Evolutionary conservation across 2,329 filamentous ascomycete species (phyloP), one percentile per base, ranked within the genome.

Genomic region (Diaporthe amygdali): DNA sequence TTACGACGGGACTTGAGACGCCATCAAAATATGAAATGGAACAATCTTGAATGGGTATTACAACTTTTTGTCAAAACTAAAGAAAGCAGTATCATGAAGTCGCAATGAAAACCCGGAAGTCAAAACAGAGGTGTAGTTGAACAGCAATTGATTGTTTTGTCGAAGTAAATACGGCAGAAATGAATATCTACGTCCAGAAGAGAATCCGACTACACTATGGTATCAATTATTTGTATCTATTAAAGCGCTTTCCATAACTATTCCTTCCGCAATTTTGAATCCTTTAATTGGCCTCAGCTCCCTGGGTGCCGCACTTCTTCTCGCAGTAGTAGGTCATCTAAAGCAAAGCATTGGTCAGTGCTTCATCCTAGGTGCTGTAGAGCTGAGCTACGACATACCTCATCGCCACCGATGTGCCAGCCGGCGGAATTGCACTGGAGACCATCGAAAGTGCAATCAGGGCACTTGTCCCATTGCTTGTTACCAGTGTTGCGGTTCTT

Each of bases 381-480:
- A 37, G 32, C 52, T 5, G 32, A 14, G 32, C 8, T 37, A 25
- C n/a, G 32, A 22, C 52, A 9, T 55, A 55, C 52, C 52, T 55
- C 73, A 49, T 74, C 73, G 14, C 73, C 73, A 14, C 74, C 73
- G 25, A 74, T 72, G 4, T 73, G 71, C 70, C 68, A 66, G 9
- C 4, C 73, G 1, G 22, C 25, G 15, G 74, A 75, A 34, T 66
- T 56, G 68, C 73, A 74, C 4, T 37, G n/a, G 8, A 74, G 30
- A 3, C 66, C 71, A 9, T 73, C 70, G 15, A 69, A 73, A 1
- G 37, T 52, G 55, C 74, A 74, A 54, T 74, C 74, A 6, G 73
- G 69, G 59, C 74, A 75, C n/a, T 63, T 61, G n/a, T 74, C 74
- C 73, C 73, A 74, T 9, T 72, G 69, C 12, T 74, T 73, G 68